Conservation (phyloP, 768 basidiomycete species). For the Trametes maxima region DNA sequence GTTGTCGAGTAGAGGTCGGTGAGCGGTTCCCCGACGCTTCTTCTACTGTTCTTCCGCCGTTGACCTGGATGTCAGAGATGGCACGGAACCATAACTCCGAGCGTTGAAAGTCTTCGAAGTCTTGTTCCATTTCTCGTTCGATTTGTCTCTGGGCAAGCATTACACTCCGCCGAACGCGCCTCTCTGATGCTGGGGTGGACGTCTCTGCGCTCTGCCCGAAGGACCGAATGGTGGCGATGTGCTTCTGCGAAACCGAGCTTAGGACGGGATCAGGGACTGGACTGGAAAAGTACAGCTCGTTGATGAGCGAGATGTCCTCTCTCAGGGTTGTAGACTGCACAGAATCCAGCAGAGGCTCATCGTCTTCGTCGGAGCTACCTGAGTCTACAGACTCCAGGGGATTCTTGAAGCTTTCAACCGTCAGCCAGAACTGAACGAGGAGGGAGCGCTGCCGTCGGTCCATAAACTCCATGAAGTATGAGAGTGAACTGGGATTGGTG, state of each 20-base stretch:
- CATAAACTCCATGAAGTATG: constrained; percentile 99
- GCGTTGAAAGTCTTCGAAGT: constrained; percentile 85
- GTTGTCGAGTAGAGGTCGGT: constrained; percentile 9
- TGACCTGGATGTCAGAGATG: constrained; percentile 62
- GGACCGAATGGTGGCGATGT: constrained; percentile 67
- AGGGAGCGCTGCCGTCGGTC: constrained; percentile 83
- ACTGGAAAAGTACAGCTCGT: constrained; percentile 82
- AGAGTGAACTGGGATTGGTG: constrained; percentile 85
- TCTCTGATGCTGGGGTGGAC: constrained; percentile 45
- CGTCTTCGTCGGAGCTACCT: constrained; percentile 56
- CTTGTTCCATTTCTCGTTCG: constrained; percentile 84
- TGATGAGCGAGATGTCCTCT: constrained; percentile 89
- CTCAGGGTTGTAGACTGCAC: constrained; percentile 62
- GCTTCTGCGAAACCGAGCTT: constrained; percentile 65
- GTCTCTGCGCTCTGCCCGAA: constrained; percentile 58
- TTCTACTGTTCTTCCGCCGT: constrained; percentile 20
- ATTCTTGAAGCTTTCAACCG: constrained; percentile 97
- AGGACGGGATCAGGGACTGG: constrained; percentile 59
- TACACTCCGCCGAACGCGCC: constrained; percentile 73
- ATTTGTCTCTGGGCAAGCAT: constrained; percentile 85
- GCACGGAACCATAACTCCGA: constrained; percentile 95
- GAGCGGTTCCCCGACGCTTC: constrained; percentile 7
- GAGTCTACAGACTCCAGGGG: constrained; percentile 84
- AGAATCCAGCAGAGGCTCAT: constrained; percentile 59
- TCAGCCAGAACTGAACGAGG: constrained; percentile 96